Evolutionary conservation across 106 monocot genomes (phyloP), one percentile per base, ranked within the genome.

Genomic region (Platanthera zijinensis): DNA sequence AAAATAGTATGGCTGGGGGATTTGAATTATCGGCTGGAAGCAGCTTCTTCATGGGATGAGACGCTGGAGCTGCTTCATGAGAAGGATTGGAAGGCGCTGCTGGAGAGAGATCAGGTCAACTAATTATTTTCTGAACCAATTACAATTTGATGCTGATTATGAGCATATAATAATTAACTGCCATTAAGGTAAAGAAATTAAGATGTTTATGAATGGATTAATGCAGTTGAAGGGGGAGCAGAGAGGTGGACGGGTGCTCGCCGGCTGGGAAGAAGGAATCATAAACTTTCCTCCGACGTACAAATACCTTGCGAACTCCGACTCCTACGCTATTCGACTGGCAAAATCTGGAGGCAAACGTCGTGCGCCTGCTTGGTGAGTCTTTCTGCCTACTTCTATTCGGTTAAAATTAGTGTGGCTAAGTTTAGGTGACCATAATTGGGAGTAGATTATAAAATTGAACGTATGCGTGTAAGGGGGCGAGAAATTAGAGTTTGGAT

Each of bases 1-100:
- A 84, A 81, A 66, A 22, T 87, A 1, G 74, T 90, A 39, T 87
- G 84, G 90, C 80, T 90, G 28, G 90, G 90, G 2, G 82, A 82
- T 57, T 59, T 82, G 18, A 75, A 83, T 57, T 78, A 79, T 57
- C 79, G 83, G 0, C 67, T 83, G 39, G 39, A 39, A 39, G 21
- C 72, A 18, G 52, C 62, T 52, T 48, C 62, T 52, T 48, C 71
- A 7, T 51, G 72, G 45, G 45, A 48, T 39, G 57, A 70, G 10
- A 77, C 63, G n/a, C 63, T 72, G 53, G 80, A 76, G 50, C 50
- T 84, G 18, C 46, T 84, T 0, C 50, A 77, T 19, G 73, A 77
- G 69, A 77, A 64, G 28, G 66, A 84, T 7, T 84, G 85, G 85
- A 14, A 69, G 48, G 74, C 74, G 6, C 51, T 85, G 19, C 52